A percentile compares a stretch with the other conserved stretches of the same genome.
These are phyloP conservation scores for Metarhizium album DNA, from an alignment of 2,329 filamentous ascomycete species.

Conservation along the genomic window DNA sequence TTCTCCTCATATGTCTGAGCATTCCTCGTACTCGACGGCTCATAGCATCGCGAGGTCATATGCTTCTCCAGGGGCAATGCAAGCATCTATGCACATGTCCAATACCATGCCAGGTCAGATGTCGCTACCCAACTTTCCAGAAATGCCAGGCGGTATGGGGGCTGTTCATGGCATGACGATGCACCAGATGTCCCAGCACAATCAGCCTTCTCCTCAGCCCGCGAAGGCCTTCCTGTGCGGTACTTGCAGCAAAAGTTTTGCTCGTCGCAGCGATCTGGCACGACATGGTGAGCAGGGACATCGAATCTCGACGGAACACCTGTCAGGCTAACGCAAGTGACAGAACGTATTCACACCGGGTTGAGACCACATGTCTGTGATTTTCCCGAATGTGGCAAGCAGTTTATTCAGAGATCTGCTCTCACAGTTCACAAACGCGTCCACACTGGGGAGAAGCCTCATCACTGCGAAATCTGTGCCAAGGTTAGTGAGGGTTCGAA, in stretches of 20 bases:
- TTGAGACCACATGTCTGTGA: slow-evolving; percentile 88
- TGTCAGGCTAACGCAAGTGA: slow-evolving; percentile 18
- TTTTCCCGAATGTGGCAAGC: slow-evolving; percentile 78
- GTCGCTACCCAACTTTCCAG: slow-evolving; percentile 29
- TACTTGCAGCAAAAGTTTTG: slow-evolving; percentile 85
- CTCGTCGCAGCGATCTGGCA: slow-evolving; percentile 83
- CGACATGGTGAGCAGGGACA: slow-evolving; percentile 64
- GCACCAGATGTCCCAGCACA: slow-evolving; percentile 26
- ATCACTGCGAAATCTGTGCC: slow-evolving; percentile 92
- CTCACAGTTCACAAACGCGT: slow-evolving; percentile 91
- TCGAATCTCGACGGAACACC: neutral
- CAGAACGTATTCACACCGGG: slow-evolving; percentile 92
- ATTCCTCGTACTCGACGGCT: slow-evolving; percentile 43
- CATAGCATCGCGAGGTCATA: slow-evolving; percentile 39
- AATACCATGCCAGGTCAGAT: slow-evolving; percentile 31
- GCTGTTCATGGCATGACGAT: slow-evolving; percentile 26
- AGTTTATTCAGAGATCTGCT: slow-evolving; percentile 93
- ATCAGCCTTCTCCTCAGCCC: slow-evolving; percentile 25
- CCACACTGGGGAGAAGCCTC: slow-evolving; percentile 95
- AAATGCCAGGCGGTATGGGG: slow-evolving; percentile 22
- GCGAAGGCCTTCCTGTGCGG: slow-evolving; percentile 75
- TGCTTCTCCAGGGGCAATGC: slow-evolving; percentile 43
- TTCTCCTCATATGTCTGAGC: slow-evolving; percentile 49
- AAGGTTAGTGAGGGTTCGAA: slow-evolving; percentile 53
- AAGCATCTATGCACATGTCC: slow-evolving; percentile 35